phyloP scores from a whole-genome alignment of 768 basidiomycete genomes.

The Cystobasidium ongulense region DNA sequence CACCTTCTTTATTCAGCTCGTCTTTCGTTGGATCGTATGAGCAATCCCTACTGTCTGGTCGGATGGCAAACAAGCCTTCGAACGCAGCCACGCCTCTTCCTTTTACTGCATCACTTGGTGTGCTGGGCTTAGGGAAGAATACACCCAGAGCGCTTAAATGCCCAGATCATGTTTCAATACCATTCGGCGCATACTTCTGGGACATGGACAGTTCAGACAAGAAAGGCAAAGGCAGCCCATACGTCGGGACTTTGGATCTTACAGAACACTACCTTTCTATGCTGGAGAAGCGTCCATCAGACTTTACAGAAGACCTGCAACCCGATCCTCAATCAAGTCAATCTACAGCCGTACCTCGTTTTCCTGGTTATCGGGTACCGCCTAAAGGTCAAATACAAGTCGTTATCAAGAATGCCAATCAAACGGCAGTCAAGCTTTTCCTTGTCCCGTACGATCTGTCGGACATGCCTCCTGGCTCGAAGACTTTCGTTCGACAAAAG shows the following conservation, averaged over 20 bases:
- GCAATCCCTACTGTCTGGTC: conserved; percentile 42
- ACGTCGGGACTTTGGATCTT: conserved; percentile 44
- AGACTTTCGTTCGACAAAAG: conserved; percentile 44
- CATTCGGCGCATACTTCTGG: conserved; percentile 35
- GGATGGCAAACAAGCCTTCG: conserved; percentile 38
- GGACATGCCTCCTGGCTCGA: conserved; percentile 41
- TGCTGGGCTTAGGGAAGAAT: conserved; percentile 27
- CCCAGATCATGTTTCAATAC: conserved; percentile 36
- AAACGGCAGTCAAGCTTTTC: conserved; percentile 44
- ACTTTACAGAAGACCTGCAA: not conserved
- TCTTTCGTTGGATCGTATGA: conserved; percentile 43
- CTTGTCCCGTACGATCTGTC: conserved; percentile 44
- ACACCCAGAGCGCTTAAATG: conserved; percentile 32
- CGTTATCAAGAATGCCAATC: conserved; percentile 43
- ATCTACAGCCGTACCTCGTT: conserved; percentile 30
- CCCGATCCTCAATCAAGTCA: not conserved
- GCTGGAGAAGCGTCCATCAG: not conserved
- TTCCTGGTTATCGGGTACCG: conserved; percentile 44
- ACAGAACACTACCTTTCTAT: conserved; percentile 37
- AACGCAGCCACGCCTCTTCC: conserved; percentile 36
- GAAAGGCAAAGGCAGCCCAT: conserved; percentile 38
- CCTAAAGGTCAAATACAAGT: conserved; percentile 44
- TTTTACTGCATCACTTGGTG: conserved; percentile 41
- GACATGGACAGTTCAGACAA: conserved; percentile 34
- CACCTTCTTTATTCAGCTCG: conserved; percentile 25